Base-by-base conservation (phyloP, 805 yeast genomes). In the Ogataea nonfermentans region DNA sequence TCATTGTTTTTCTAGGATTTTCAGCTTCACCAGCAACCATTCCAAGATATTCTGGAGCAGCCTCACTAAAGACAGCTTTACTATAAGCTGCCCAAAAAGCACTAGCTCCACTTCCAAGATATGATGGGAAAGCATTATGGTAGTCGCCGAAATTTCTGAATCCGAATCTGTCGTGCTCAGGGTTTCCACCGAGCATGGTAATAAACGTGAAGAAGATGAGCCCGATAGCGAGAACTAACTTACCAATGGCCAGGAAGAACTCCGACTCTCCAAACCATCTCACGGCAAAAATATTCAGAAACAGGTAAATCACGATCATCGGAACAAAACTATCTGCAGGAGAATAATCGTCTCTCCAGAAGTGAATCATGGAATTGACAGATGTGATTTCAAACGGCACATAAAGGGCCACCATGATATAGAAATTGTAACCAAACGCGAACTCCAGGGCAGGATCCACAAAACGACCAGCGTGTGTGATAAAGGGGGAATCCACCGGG, bases 171-270 rank as follows among this genome's bases (percentile, higher is more conserved):
- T 75, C 77, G 12, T 78, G 79, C 32, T 70, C 57, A 1, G 95
- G 95, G 57, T 86, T 87, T 19, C 95, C 96, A 22, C 95, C 95
- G 25, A 83, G 76, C 95, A 86, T 87, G 5, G 89, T 79, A 38
- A 85, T 58, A 51, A 87, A 81, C 2, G 93, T 84, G 61, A 83
- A 87, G 19, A 82, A 53, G 43, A 87, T 73, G 32, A 87, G 67
- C 2, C 93, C 95, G n/a, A 81, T 57, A 10, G 90, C 88, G 33
- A 87, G 67, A 4, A 85, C 47, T 40, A 87, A 76, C 55, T 87
- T 87, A 34, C 85, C 82, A 20, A 85, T 67, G 1, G 90, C 77
- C 14, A 86, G 64, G 81, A 84, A 80, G 55, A 86, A 88, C 61
- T 87, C 95, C 16, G 80, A 70, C 57, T 87, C 95, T 23, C 96